Evolutionary conservation across 768 basidiomycete genomes (phyloP).

Genomic region (Psilocybe cyanescens): DNA sequence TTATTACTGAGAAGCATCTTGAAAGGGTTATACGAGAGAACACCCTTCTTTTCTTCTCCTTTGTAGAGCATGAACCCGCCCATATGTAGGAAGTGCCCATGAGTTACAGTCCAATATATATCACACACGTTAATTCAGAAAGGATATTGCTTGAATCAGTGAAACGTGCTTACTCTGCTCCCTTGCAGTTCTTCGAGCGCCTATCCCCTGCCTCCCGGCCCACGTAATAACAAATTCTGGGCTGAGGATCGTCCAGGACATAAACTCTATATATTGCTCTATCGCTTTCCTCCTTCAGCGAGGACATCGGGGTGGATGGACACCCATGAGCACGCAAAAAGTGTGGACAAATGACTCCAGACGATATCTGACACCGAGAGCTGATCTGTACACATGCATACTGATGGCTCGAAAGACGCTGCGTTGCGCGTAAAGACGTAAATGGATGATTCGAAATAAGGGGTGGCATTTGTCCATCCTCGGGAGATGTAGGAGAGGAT

Average conservation of each 20-base stretch:
- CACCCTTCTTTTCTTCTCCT: background rate
- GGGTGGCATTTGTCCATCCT: background rate
- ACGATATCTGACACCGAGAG: slow-evolving; percentile 1
- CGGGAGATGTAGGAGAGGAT: background rate
- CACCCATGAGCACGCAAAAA: slow-evolving; percentile 3
- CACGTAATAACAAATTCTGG: slow-evolving; percentile 1
- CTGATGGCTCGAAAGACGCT: background rate
- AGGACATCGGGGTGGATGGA: slow-evolving; percentile 4
- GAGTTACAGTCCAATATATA: slow-evolving; percentile 15
- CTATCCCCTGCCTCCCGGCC: slow-evolving; percentile 8
- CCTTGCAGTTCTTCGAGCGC: background rate
- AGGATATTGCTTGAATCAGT: background rate
- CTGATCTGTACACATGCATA: background rate
- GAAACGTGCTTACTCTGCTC: background rate
- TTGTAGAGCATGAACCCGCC: slow-evolving; percentile 14
- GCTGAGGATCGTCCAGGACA: slow-evolving; percentile 4
- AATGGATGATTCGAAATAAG: background rate
- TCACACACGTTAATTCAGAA: background rate
- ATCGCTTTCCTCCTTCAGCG: background rate
- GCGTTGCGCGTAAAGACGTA: background rate
- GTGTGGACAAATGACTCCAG: slow-evolving; percentile 1
- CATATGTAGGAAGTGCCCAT: slow-evolving; percentile 21
- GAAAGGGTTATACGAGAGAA: slow-evolving; percentile 10
- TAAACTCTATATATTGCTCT: background rate
- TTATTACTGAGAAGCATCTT: background rate